A percentile compares a stretch with the other conserved stretches of the same genome.
phyloP scores from a whole-genome alignment of 352 stramenopile species.

The Globisporangium cystogenes region DNA sequence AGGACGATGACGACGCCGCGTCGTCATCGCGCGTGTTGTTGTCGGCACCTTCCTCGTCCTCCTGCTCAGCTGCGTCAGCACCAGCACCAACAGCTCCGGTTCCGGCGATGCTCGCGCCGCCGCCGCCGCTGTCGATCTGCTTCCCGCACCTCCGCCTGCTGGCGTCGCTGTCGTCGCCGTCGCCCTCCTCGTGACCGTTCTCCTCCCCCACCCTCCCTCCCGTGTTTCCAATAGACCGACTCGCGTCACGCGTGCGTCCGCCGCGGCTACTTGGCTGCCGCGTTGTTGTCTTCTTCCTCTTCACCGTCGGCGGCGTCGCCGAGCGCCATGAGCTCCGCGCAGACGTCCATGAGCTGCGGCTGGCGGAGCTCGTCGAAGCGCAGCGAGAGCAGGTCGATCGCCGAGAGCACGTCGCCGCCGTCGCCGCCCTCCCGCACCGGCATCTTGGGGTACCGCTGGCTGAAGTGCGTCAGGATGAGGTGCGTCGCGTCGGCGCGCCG shows the following conservation, averaged over 20 bases:
- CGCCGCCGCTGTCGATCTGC: constrained; percentile 12
- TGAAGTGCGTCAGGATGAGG: constrained; percentile 97
- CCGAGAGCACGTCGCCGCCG: constrained; percentile 45
- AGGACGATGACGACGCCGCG: no score
- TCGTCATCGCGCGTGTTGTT: no score
- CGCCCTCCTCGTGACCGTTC: constrained; percentile 8
- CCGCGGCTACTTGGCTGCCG: not conserved
- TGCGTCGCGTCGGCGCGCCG: constrained; percentile 69
- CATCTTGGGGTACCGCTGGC: constrained; percentile 82
- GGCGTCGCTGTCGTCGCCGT: not conserved
- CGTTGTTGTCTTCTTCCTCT: constrained; percentile 1
- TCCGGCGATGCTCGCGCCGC: no score
- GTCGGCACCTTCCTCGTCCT: no score
- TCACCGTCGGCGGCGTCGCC: constrained; percentile 31
- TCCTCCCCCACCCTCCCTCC: not conserved
- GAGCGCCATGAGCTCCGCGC: constrained; percentile 43
- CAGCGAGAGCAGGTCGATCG: constrained; percentile 75
- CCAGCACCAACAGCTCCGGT: no score
- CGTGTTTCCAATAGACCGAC: constrained; percentile 1
- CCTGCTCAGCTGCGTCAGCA: no score
- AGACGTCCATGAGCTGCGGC: constrained; percentile 57
- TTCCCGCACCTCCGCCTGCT: constrained; percentile 14
- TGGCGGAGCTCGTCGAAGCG: constrained; percentile 58
- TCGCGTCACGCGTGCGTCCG: not conserved
- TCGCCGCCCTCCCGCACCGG: constrained; percentile 25